Evolutionary conservation across 768 basidiomycete species (phyloP).

Genomic region (Pulveroboletus sp.): DNA sequence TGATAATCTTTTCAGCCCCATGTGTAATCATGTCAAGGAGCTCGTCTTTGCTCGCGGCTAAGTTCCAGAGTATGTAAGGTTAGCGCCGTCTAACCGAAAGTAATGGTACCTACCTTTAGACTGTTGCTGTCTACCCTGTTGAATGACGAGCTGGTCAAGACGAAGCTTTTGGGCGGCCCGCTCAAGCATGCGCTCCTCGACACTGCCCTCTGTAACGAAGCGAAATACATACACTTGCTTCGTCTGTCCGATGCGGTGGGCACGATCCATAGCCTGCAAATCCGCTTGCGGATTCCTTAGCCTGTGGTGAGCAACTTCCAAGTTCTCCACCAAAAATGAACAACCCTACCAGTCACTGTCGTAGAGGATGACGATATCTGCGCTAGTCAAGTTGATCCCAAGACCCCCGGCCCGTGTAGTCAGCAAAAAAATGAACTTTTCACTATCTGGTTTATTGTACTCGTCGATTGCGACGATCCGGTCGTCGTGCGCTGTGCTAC

Average conservation of each 20-base stretch:
- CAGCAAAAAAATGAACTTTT: constrained; percentile 94
- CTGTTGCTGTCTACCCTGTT: constrained; percentile 83
- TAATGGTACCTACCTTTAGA: constrained; percentile 57
- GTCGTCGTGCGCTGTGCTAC: constrained; percentile 93
- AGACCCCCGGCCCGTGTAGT: constrained; percentile 96
- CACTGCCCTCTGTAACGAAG: constrained; percentile 78
- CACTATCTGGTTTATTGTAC: constrained; percentile 90
- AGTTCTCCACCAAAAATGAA: neutral
- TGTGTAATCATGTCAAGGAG: constrained; percentile 97
- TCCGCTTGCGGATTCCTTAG: constrained; percentile 96
- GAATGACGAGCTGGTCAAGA: constrained; percentile 93
- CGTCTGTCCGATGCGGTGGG: constrained; percentile 94
- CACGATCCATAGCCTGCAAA: constrained; percentile 97
- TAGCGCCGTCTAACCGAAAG: neutral
- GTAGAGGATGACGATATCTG: constrained; percentile 92
- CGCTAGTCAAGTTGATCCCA: constrained; percentile 93
- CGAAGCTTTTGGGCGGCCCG: constrained; percentile 90
- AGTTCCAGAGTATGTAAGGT: constrained; percentile 1
- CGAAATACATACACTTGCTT: constrained; percentile 87
- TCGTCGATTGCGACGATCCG: constrained; percentile 95
- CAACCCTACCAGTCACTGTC: constrained; percentile 85
- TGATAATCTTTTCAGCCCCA: constrained; percentile 96
- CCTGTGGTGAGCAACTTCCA: constrained; percentile 1
- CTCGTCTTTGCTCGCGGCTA: constrained; percentile 92
- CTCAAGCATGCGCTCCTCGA: constrained; percentile 90